Percentiles rank a stretch among this genome's conserved stretches.
Evolutionary conservation across 1,284 basidiomycete species (phyloP).

Genomic region (Rhizoctonia solani): DNA sequence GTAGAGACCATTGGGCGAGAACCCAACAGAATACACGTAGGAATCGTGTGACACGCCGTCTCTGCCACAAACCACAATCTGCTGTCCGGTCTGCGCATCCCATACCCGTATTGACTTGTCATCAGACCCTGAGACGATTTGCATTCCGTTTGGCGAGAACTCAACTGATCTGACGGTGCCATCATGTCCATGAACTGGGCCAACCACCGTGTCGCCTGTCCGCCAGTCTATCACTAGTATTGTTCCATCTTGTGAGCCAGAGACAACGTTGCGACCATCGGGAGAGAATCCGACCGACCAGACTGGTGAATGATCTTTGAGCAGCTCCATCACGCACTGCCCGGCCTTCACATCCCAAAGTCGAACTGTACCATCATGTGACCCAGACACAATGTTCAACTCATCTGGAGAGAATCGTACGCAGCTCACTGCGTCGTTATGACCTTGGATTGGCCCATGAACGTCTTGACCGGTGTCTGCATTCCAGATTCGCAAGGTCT

Average conservation of each 20-base stretch:
- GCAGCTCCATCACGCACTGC: neutral
- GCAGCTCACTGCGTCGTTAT: neutral
- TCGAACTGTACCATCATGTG: neutral
- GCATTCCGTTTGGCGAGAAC: slow-evolving; percentile 12
- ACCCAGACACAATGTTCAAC: neutral
- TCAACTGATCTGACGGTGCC: neutral
- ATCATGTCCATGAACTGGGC: neutral
- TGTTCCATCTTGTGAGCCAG: slow-evolving; percentile 15
- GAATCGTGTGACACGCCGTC: too few species aligned
- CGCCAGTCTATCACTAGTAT: slow-evolving; percentile 19
- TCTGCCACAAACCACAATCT: too few species aligned
- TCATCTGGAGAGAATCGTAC: neutral
- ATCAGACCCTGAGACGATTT: neutral
- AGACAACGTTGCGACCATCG: neutral
- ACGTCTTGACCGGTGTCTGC: neutral
- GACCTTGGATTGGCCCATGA: neutral
- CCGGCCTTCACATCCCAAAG: neutral
- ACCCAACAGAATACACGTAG: too few species aligned
- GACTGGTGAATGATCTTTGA: neutral
- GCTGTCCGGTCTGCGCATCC: too few species aligned
- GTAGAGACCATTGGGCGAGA: too few species aligned
- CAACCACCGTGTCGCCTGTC: neutral
- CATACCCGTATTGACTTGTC: too few species aligned
- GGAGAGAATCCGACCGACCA: neutral
- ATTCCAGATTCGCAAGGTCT: neutral